Conservation (phyloP, 495 filamentous ascomycete genomes). For the Monascus purpureus region DNA sequence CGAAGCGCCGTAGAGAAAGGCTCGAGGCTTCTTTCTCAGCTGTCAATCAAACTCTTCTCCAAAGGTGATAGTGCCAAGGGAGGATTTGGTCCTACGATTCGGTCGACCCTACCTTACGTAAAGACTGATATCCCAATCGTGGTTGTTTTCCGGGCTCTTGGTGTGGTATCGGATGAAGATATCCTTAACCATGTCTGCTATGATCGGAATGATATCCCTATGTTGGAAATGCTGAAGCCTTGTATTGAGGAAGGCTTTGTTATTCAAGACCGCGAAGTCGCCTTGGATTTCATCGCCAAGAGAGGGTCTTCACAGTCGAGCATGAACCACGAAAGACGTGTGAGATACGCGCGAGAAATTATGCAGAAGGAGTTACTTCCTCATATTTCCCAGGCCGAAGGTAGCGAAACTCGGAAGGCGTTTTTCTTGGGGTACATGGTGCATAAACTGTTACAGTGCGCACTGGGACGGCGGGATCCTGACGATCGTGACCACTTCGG, state of each 20-base stretch:
- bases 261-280: conserved; percentile 92
- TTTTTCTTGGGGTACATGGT: conserved; percentile 99
- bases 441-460: conserved; percentile 81
- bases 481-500: conserved; percentile 99
- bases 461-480: conserved; percentile 75
- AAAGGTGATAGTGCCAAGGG: conserved; percentile 69
- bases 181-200: conserved; percentile 97
- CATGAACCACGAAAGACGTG: conserved; percentile 70
- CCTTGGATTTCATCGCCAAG: conserved; percentile 90
- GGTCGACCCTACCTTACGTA: conserved; percentile 82
- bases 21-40: conserved; percentile 77
- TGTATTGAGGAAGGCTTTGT: conserved; percentile 93
- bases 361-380: conserved; percentile 94
- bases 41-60: conserved; percentile 74
- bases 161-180: conserved; percentile 94
- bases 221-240: conserved; percentile 94
- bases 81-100: conserved; percentile 72
- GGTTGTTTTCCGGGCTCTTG: conserved; percentile 88
- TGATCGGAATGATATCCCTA: conserved; percentile 83
- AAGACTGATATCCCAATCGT: conserved; percentile 86
- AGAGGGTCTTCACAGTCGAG: conserved; percentile 58
- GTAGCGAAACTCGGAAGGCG: conserved; percentile 92
- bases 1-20: conserved; percentile 94
- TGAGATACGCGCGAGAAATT: conserved; percentile 80
- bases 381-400: conserved; percentile 89